Base-by-base conservation (phyloP, 2,329 filamentous ascomycete genomes). In the Fulvia fulva region DNA sequence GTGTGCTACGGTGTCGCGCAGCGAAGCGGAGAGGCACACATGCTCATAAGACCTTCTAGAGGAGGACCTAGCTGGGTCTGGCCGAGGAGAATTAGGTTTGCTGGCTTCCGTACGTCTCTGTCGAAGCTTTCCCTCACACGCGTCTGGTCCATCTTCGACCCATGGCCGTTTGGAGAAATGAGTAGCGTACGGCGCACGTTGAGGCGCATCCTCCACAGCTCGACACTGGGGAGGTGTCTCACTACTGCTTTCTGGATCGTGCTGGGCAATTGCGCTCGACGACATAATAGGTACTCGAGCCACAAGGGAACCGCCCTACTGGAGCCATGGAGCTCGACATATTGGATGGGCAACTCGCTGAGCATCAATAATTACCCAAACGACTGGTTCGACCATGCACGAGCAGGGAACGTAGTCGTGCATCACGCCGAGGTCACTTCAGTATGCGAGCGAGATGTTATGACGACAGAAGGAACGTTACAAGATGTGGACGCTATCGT, bases 101-200 rank as follows among this genome's bases (percentile, higher is more conserved):
- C 88, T 9, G 85, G 85, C 67, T 81, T 80, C 57, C 85, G 82
- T 80, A 55, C 56, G 3, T 37, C 47, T n/a, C 74, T 89, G 0
- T 86, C 90, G 70, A 84, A 86, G 66, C 78, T 90, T 9, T 80
- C 86, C 5, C 81, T 82, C 37, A 87, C 82, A 0, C 83, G 88
- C 0, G 78, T 88, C 58, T 72, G 90, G 45, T 87, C 83, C 1
- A 90, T 86, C 83, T 84, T 91, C 71, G 86, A 83, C 55, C 88
- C 89, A 0, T 90, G 87, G 53, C 57, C 67, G 79, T 87, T 25
- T 91, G 86, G 86, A 85, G 84, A 5, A 75, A 78, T 1, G 81
- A 85, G 23, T n/a, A 12, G 21, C 66, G 86, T 85, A 0, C 87
- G 81, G 62, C 74, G 78, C 9, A 73, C 73, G 6, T 74, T 82